Evolutionary conservation across 225 moss, liverwort and hornwort genomes (phyloP).

Genomic region (Neckera pumila): DNA sequence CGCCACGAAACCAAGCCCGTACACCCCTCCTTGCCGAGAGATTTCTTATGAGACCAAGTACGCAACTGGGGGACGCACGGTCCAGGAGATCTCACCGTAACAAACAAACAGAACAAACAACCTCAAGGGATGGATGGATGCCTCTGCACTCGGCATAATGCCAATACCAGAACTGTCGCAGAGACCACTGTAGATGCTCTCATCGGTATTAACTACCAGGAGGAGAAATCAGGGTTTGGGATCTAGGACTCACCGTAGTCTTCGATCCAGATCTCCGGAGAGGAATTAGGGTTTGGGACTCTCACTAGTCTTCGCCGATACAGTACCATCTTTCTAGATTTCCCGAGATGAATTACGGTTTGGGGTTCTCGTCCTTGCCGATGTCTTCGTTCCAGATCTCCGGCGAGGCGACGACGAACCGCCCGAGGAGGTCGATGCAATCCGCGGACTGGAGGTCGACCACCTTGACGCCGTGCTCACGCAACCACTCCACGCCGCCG

Average conservation of each 20-base stretch:
- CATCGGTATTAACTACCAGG: too few relatives aligned
- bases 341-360: neutral
- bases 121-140: too few relatives aligned
- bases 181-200: too few relatives aligned
- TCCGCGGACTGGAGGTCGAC: conserved; percentile 29
- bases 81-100: too few relatives aligned
- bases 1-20: too few relatives aligned
- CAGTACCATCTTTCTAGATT: neutral
- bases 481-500: conserved; percentile 26
- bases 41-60: too few relatives aligned
- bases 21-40: too few relatives aligned
- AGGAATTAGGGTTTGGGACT: neutral
- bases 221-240: neutral
- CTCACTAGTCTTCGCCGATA: neutral
- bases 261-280: neutral
- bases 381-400: conserved; percentile 57
- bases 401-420: conserved; percentile 12
- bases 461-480: conserved; percentile 28
- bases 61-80: too few relatives aligned
- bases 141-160: too few relatives aligned
- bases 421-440: conserved; percentile 22
- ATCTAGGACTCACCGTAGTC: neutral
- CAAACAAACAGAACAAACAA: too few relatives aligned
- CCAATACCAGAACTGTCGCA: too few relatives aligned
- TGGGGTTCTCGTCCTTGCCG: neutral